phyloP scores from a whole-genome alignment of 768 basidiomycete species.

The Leucosporidium yakuticum region DNA sequence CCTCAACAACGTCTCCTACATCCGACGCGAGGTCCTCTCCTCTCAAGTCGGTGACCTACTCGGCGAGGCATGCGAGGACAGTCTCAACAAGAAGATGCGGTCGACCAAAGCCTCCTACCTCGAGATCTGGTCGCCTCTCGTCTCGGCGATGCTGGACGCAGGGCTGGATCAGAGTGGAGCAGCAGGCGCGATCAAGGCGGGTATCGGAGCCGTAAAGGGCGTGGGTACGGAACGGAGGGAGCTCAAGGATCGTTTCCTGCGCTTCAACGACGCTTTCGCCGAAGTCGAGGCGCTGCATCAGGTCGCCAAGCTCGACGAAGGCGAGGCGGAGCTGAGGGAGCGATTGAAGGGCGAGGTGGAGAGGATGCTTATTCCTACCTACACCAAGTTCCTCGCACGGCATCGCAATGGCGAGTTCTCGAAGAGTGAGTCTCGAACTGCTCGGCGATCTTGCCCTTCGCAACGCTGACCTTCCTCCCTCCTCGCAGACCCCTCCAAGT shows the following conservation, averaged over 20 bases:
- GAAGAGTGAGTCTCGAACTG: slow-evolving; percentile 11
- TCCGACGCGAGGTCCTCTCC: slow-evolving; percentile 34
- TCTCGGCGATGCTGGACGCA: slow-evolving; percentile 36
- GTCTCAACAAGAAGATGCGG: slow-evolving; percentile 37
- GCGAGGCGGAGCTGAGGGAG: slow-evolving; percentile 34
- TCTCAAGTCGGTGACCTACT: slow-evolving; percentile 34
- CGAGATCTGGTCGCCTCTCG: slow-evolving; percentile 37
- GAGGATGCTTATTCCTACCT: slow-evolving; percentile 37
- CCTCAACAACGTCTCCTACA: slow-evolving; percentile 38
- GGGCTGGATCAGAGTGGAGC: slow-evolving; percentile 34
- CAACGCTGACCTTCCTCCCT: too few species aligned
- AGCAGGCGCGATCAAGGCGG: slow-evolving; percentile 34
- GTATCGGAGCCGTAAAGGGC: slow-evolving; percentile 30
- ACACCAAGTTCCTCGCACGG: slow-evolving; percentile 31
- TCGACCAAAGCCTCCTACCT: slow-evolving; percentile 34
- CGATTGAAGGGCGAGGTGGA: slow-evolving; percentile 37
- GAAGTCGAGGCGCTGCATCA: slow-evolving; percentile 36
- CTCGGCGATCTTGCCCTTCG: neutral
- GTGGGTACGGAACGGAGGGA: slow-evolving; percentile 33
- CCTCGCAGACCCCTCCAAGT: slow-evolving; percentile 29
- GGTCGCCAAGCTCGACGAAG: slow-evolving; percentile 27
- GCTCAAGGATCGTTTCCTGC: slow-evolving; percentile 37
- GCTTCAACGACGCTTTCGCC: slow-evolving; percentile 38
- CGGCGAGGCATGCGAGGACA: slow-evolving; percentile 34
- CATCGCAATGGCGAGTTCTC: slow-evolving; percentile 30